These are phyloP conservation scores for Acer campestre DNA, from an alignment of 345 rosid species.

Conservation along the genomic window DNA sequence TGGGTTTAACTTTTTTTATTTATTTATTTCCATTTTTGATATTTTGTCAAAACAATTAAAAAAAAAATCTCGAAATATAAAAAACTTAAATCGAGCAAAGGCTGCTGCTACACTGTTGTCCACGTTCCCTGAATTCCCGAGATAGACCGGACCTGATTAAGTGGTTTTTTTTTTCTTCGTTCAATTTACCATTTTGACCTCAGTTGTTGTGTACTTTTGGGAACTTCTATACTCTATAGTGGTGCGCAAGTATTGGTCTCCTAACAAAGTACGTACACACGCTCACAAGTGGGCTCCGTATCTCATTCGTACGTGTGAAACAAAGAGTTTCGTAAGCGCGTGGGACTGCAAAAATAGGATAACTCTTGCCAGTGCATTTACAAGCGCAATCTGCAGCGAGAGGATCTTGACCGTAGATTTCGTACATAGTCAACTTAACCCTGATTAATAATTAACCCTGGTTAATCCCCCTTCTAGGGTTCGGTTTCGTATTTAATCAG, in stretches of 20 bases:
- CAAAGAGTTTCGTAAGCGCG: not conserved
- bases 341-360: not conserved
- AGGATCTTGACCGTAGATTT: slow-evolving; percentile 11
- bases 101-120: too few species aligned
- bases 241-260: too few species aligned
- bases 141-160: too few species aligned
- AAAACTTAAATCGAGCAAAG: too few species aligned
- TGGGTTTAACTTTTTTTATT: too few species aligned
- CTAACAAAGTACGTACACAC: too few species aligned
- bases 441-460: not conserved
- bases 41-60: too few species aligned
- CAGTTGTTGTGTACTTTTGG: not conserved
- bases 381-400: not conserved
- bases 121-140: too few species aligned
- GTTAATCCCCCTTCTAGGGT: slow-evolving; percentile 13
- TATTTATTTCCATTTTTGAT: not conserved
- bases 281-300: not conserved
- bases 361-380: not conserved
- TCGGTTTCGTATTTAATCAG: not conserved
- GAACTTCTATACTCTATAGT: too few species aligned
- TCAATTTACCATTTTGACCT: not conserved
- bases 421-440: not conserved
- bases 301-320: not conserved
- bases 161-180: too few species aligned
- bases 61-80: too few species aligned